Percentiles rank a stretch among this genome's conserved stretches.
Evolutionary conservation across 176 grass and related monocot species (phyloP).

Genomic region (Pharus latifolius): DNA sequence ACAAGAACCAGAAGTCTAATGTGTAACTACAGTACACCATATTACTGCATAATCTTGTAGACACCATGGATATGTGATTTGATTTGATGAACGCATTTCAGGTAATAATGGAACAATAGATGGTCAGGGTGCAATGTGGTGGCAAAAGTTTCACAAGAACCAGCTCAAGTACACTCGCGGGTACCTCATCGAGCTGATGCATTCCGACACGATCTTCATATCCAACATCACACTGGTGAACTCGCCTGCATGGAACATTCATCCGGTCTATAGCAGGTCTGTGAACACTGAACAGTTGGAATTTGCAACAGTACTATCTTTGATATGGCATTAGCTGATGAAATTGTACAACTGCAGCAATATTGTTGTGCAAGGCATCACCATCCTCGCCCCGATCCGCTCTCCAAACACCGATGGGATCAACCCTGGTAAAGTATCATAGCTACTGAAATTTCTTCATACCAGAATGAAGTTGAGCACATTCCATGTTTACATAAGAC

Average conservation of each 20-base stretch:
- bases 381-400: constrained; percentile 62
- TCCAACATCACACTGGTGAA: constrained; percentile 81
- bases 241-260: constrained; percentile 92
- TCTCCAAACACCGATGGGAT: constrained; percentile 97
- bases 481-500: too few relatives aligned
- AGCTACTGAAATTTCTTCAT: neutral
- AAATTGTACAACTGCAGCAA: constrained; percentile 20
- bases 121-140: constrained; percentile 76
- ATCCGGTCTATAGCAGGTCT: constrained; percentile 83
- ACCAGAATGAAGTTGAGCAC: too few relatives aligned
- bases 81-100: too few relatives aligned
- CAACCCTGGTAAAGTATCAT: constrained; percentile 54
- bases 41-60: too few relatives aligned
- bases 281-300: too few relatives aligned
- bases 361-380: constrained; percentile 55
- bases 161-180: constrained; percentile 89
- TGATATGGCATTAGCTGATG: too few relatives aligned
- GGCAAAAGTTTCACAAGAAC: constrained; percentile 72
- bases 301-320: neutral
- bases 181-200: constrained; percentile 76
- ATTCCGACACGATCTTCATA: constrained; percentile 52
- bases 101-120: constrained; percentile 86
- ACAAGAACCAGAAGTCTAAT: too few relatives aligned
- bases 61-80: too few relatives aligned
- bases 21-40: too few relatives aligned